Evolutionary conservation across 2,329 filamentous ascomycete genomes (phyloP).

Genomic region (Curvularia lunata): DNA sequence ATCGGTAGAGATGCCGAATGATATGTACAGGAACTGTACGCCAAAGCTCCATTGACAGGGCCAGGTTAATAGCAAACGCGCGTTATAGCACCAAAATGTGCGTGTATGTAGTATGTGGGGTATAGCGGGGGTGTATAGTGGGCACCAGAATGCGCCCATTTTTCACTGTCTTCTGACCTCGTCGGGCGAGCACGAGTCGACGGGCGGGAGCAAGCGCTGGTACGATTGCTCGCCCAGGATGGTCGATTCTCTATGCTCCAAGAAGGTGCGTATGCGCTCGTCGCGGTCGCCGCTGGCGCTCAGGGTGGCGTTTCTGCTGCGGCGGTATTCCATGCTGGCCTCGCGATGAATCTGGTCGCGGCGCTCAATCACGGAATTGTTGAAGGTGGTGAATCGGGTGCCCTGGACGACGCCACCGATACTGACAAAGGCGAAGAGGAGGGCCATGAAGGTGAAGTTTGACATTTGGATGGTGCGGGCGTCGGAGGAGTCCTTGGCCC

Average conservation of each 20-base stretch:
- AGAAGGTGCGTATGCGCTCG: conserved; percentile 74
- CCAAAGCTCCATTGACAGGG: conserved; percentile 22
- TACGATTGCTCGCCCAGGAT: conserved; percentile 53
- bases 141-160: conserved; percentile 21
- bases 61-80: conserved; percentile 9
- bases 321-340: conserved; percentile 67
- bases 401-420: conserved; percentile 76
- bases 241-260: conserved; percentile 61
- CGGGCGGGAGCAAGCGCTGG: conserved; percentile 53
- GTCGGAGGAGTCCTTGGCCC: conserved; percentile 49
- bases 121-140: conserved; percentile 3
- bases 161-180: conserved; percentile 42
- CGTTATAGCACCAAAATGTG: conserved; percentile 21
- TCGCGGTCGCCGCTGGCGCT: conserved; percentile 51
- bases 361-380: conserved; percentile 68
- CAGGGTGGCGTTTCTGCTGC: conserved; percentile 60
- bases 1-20: conserved; percentile 19
- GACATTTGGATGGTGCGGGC: conserved; percentile 69
- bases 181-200: conserved; percentile 56
- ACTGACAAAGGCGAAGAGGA: conserved; percentile 73
- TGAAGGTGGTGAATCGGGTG: conserved; percentile 69
- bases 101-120: conserved; percentile 1
- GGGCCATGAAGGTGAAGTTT: conserved; percentile 76
- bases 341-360: conserved; percentile 70
- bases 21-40: conserved; percentile 32